A percentile compares a stretch with the other conserved stretches of the same genome.
Evolutionary conservation across 768 basidiomycete genomes (phyloP).

Genomic region (Pulveroboletus frians): DNA sequence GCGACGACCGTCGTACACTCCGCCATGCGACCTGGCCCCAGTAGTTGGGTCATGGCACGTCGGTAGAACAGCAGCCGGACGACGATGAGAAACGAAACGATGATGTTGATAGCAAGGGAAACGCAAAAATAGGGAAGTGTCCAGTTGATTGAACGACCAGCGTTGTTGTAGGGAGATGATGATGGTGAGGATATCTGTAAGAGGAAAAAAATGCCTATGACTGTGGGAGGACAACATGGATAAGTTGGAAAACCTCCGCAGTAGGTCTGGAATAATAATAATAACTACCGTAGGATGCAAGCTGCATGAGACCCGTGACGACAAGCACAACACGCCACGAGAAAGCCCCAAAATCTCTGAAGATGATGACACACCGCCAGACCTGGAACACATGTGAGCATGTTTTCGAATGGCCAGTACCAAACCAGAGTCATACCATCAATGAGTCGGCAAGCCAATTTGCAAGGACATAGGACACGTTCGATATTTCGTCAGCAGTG

Average conservation of each 20-base stretch:
- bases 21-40: slow-evolving; percentile 20
- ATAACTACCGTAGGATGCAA: slow-evolving; percentile 23
- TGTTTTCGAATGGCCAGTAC: not conserved
- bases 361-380: slow-evolving; percentile 30
- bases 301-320: slow-evolving; percentile 21
- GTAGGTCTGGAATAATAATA: not conserved
- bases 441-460: slow-evolving; percentile 27
- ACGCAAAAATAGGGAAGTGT: slow-evolving; percentile 26
- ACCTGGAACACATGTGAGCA: slow-evolving; percentile 10
- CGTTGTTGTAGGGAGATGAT: slow-evolving; percentile 23
- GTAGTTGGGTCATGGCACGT: slow-evolving; percentile 10
- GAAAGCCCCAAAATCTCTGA: slow-evolving; percentile 12
- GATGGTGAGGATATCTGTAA: slow-evolving; percentile 22
- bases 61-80: slow-evolving; percentile 25
- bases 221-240: slow-evolving; percentile 1
- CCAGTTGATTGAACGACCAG: slow-evolving; percentile 17
- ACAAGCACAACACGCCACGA: slow-evolving; percentile 14
- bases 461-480: slow-evolving; percentile 24
- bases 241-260: not conserved
- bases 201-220: slow-evolving; percentile 23
- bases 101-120: slow-evolving; percentile 24
- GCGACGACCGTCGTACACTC: slow-evolving; percentile 26
- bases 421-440: slow-evolving; percentile 11
- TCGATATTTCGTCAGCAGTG: slow-evolving; percentile 19
- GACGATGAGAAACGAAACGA: slow-evolving; percentile 24